Base-by-base conservation (phyloP, 352 stramenopile genomes). In the Phytophthora pluvialis region DNA sequence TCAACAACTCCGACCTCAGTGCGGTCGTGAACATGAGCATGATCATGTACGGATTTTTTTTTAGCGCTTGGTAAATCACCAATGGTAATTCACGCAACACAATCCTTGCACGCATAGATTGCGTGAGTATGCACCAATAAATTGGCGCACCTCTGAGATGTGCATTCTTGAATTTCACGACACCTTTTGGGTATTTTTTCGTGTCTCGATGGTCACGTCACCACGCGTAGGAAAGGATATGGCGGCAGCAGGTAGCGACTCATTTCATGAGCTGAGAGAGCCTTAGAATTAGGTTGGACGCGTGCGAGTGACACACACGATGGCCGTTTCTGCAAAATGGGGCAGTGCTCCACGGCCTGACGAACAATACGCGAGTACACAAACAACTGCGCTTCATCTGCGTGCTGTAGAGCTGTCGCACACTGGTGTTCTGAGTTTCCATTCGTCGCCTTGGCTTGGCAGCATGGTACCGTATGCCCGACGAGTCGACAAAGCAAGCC, bases 401-500 rank as follows among this genome's bases (percentile, higher is more conserved):
- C 62, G 15, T 52, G 55, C 46, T 84, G 75, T 28, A 81, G 33
- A 32, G 50, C 35, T 52, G 51, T 60, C 29, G 77, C 49, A 13
- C 75, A 84, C n/a, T 45, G 40, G 4, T 56, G 36, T 13, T 25
- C 45, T n/a, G 60, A 58, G 25, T 48, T 38, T 26, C 12, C 33
- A 45, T 31, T 54, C 16, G 36, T 61, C 12, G 13, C 16, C 32
- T 60, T 57, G 5, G 47, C 42, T 50, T 79, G 61, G 35, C 76
- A 85, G 26, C 73, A 85, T 28, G 73, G 76, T 26, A 85, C 59
- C 11, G 72, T 55, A 29, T 64, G 60, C 16, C 65, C 71, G 21
- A 84, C 52, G 38, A 82, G 67, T 4, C 76, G 73, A 38, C 76
- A 85, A 0, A 85, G 59, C 32, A 85, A 26, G 0, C 76, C 76